phyloP scores from a whole-genome alignment of 768 basidiomycete genomes.

The Chalciporus chontae region DNA sequence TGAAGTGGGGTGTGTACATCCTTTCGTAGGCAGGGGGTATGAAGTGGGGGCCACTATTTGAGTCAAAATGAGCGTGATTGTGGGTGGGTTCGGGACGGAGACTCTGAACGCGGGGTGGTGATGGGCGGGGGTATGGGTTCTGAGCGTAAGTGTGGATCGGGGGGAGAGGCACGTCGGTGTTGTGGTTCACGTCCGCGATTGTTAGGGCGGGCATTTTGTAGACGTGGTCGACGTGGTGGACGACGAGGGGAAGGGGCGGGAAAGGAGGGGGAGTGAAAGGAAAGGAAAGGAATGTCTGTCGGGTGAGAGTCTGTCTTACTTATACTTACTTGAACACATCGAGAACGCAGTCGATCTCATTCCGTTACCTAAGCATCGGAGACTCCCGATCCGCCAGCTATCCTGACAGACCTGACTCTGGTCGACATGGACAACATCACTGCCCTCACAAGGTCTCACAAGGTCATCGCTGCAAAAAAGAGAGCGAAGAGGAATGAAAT shows the following conservation, averaged over 20 bases:
- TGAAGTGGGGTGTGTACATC: conserved; percentile 8
- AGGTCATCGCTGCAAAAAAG: conserved; percentile 63
- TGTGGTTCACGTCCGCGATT: conserved; percentile 4
- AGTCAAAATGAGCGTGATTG: conserved; percentile 27
- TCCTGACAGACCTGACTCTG: neutral
- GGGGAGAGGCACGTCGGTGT: conserved; percentile 4
- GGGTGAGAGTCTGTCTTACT: conserved; percentile 36
- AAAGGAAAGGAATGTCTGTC: conserved; percentile 28
- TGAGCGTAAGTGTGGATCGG: conserved; percentile 5
- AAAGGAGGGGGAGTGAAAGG: conserved; percentile 17
- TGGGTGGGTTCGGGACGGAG: conserved; percentile 12
- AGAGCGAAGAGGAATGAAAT: conserved; percentile 64
- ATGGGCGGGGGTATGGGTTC: conserved; percentile 23
- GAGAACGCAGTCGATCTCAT: conserved; percentile 26
- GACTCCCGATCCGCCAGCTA: conserved; percentile 11
- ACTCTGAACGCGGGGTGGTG: conserved; percentile 17
- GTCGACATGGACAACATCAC: conserved; percentile 46
- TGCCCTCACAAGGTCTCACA: conserved; percentile 60
- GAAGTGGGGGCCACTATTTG: conserved; percentile 1
- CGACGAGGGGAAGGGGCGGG: neutral
- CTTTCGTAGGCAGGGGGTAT: conserved; percentile 17
- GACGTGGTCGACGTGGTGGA: neutral
- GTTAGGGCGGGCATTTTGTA: conserved; percentile 30
- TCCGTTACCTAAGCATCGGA: conserved; percentile 25
- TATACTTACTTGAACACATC: conserved; percentile 21